phyloP scores from a whole-genome alignment of 2,329 filamentous ascomycete genomes.

The Thielaviopsis musarum region DNA sequence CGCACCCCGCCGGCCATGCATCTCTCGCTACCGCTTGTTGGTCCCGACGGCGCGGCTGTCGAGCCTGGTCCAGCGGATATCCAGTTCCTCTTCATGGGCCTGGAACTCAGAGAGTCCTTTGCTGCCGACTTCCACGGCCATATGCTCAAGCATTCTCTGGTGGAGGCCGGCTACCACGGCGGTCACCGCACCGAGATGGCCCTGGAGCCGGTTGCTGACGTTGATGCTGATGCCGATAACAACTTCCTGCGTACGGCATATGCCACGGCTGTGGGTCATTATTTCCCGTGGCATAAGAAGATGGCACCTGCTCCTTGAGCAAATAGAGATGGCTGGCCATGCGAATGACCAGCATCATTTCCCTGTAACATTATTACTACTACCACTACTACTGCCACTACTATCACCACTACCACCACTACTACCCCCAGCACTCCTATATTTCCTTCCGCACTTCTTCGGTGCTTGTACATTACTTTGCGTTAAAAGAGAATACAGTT shows the following conservation, averaged over 20 bases:
- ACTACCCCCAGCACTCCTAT: no score
- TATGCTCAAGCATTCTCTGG: constrained; percentile 32
- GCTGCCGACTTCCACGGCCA: constrained; percentile 23
- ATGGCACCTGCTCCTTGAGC: neutral
- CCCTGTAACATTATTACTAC: constrained; percentile 2
- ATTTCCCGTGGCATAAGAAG: constrained; percentile 6
- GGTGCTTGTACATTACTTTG: neutral
- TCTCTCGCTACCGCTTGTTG: constrained; percentile 25
- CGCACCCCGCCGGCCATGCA: constrained; percentile 26
- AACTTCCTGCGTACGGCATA: constrained; percentile 2
- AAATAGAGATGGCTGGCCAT: neutral
- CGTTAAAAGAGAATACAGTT: no score
- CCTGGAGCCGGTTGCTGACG: constrained; percentile 21
- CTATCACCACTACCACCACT: neutral
- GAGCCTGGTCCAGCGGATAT: constrained; percentile 12
- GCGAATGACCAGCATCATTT: neutral
- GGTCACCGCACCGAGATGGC: constrained; percentile 34
- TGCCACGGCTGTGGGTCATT: constrained; percentile 2
- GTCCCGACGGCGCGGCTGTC: neutral
- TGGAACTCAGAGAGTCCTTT: constrained; percentile 32
- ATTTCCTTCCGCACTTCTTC: no score
- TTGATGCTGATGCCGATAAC: neutral
- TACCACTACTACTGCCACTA: neutral
- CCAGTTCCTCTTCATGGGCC: constrained; percentile 28
- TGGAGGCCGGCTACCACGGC: constrained; percentile 34